These are phyloP conservation scores for Neurospora sp. DNA, from an alignment of 495 filamentous ascomycete genomes.

Conservation along the genomic window DNA sequence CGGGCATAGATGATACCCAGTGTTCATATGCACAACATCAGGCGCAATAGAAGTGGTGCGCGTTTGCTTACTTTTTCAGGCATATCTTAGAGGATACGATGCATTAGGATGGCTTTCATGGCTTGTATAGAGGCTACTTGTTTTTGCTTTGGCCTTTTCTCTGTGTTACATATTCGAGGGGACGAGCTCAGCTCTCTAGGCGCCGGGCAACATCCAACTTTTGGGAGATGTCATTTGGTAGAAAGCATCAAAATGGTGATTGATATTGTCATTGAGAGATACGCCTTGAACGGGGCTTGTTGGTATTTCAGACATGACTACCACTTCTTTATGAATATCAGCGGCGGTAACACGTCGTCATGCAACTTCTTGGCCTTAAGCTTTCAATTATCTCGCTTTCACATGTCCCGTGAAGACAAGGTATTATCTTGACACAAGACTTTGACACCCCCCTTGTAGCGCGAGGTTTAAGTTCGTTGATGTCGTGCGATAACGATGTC, in stretches of 20 bases:
- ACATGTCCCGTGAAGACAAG: not conserved
- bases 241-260: not conserved
- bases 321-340: not conserved
- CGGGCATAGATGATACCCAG: not conserved
- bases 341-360: not conserved
- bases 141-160: not conserved
- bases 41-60: not conserved
- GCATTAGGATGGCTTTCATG: not conserved
- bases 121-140: not conserved
- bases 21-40: not conserved
- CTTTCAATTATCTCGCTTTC: not conserved
- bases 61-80: not conserved
- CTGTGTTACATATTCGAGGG: not conserved
- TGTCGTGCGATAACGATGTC: not conserved
- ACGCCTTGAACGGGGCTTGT: not conserved
- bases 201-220: not conserved
- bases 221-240: not conserved
- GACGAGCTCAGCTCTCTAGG: not conserved
- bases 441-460: not conserved
- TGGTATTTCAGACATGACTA: not conserved
- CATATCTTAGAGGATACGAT: not conserved
- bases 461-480: not conserved
- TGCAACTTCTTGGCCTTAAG: not conserved
- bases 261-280: not conserved
- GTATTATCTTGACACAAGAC: not conserved